phyloP scores from a whole-genome alignment of 1,139 yeast genomes.

The Suhomyces choctaworum region DNA sequence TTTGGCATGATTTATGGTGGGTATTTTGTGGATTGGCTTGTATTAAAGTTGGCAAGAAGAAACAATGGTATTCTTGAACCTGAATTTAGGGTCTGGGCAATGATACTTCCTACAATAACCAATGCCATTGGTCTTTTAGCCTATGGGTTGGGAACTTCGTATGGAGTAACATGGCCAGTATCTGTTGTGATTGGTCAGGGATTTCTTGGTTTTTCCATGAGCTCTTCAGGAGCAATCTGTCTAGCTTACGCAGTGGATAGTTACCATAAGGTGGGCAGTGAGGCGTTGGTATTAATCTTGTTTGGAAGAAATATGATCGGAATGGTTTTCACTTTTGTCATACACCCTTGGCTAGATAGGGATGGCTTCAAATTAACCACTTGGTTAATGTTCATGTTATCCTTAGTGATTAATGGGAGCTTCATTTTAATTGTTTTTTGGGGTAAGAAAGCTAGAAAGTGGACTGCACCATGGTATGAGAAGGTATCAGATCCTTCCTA shows the following conservation, averaged over 20 bases:
- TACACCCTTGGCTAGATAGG: conserved; percentile 48
- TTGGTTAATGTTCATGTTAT: conserved; percentile 50
- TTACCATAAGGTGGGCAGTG: conserved; percentile 57
- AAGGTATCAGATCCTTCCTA: conserved; percentile 10
- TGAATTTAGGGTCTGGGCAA: conserved; percentile 42
- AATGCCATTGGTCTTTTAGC: conserved; percentile 43
- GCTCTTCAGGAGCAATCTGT: conserved; percentile 55
- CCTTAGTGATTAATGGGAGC: conserved; percentile 45
- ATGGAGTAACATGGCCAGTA: conserved; percentile 49
- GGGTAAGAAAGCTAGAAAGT: conserved; percentile 41
- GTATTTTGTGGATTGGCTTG: conserved; percentile 42
- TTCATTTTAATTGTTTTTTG: conserved; percentile 36
- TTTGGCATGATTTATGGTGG: conserved; percentile 48
- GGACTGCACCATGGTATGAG: conserved; percentile 27
- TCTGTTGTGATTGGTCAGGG: conserved; percentile 54
- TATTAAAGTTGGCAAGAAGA: conserved; percentile 33
- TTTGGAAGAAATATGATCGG: conserved; percentile 51
- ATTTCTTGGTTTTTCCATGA: conserved; percentile 58
- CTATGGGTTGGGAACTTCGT: conserved; percentile 36
- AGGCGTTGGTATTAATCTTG: conserved; percentile 50
- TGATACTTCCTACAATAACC: conserved; percentile 39
- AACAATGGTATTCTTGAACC: conserved; percentile 45
- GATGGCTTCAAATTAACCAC: conserved; percentile 40
- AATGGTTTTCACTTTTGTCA: conserved; percentile 46
- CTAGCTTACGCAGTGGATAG: conserved; percentile 60